phyloP scores from a whole-genome alignment of 2,329 filamentous ascomycete species.

The Raffaelea arxii region DNA sequence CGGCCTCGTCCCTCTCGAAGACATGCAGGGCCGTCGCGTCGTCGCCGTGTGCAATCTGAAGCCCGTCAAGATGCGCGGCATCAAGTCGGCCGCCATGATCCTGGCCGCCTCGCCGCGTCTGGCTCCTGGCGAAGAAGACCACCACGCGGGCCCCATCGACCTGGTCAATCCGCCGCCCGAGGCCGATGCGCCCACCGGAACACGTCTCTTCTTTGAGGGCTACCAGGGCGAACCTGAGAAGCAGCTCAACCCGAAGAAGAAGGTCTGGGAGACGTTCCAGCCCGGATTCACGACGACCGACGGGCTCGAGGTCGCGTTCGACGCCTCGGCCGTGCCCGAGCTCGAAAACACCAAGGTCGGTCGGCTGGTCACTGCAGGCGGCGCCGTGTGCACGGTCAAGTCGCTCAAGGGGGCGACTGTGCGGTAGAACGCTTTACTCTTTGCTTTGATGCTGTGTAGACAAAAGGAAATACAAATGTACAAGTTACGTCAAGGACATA shows the following conservation, averaged over 20 bases:
- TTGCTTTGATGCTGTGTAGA: too few species aligned
- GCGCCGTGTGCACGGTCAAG: slow-evolving; percentile 75
- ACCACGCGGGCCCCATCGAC: slow-evolving; percentile 87
- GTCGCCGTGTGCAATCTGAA: slow-evolving; percentile 96
- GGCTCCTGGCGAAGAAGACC: slow-evolving; percentile 71
- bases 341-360: slow-evolving; percentile 53
- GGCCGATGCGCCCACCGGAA: slow-evolving; percentile 66
- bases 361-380: slow-evolving; percentile 65
- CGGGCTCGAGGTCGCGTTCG: slow-evolving; percentile 73
- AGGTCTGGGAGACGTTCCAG: slow-evolving; percentile 96
- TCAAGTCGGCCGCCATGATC: slow-evolving; percentile 76
- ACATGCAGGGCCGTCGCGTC: slow-evolving; percentile 95
- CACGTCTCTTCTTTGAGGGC: slow-evolving; percentile 86
- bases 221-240: slow-evolving; percentile 91
- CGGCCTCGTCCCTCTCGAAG: slow-evolving; percentile 80
- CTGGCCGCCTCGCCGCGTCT: slow-evolving; percentile 82
- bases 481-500: neutral
- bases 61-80: slow-evolving; percentile 96
- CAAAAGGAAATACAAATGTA: too few species aligned
- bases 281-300: slow-evolving; percentile 90
- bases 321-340: slow-evolving; percentile 67
- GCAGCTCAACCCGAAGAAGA: slow-evolving; percentile 97
- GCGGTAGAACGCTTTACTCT: too few species aligned
- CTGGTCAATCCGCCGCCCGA: slow-evolving; percentile 75
- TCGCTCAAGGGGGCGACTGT: slow-evolving; percentile 73